These are phyloP conservation scores for Pythium brachiatum DNA, from an alignment of 352 stramenopile genomes.

Conservation along the genomic window DNA sequence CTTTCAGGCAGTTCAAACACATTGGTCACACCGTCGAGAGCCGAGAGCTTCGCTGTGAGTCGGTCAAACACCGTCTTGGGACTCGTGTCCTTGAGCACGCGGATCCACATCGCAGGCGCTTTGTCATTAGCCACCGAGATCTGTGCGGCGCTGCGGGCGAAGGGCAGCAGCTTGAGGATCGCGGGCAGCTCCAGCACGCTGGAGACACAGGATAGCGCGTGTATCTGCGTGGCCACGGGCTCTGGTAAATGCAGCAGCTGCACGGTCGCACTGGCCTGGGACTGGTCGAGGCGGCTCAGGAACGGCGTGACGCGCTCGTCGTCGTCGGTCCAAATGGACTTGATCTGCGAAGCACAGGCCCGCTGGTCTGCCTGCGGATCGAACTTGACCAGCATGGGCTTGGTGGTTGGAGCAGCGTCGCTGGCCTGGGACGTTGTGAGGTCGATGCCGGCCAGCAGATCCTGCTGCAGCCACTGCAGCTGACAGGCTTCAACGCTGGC, in stretches of 20 bases:
- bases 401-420: background rate
- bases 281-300: slow-evolving; percentile 45
- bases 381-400: slow-evolving; percentile 58
- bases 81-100: slow-evolving; percentile 42
- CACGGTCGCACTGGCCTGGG: slow-evolving; percentile 24
- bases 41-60: slow-evolving; percentile 37
- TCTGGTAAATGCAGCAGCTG: slow-evolving; percentile 54
- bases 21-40: slow-evolving; percentile 57
- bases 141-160: slow-evolving; percentile 33
- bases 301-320: slow-evolving; percentile 51
- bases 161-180: slow-evolving; percentile 74
- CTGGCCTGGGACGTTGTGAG: background rate
- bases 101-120: slow-evolving; percentile 59
- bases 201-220: slow-evolving; percentile 6
- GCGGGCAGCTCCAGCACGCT: slow-evolving; percentile 18
- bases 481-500: slow-evolving; percentile 60
- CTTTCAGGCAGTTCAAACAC: slow-evolving; percentile 41
- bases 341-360: slow-evolving; percentile 40
- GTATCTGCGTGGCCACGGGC: slow-evolving; percentile 25
- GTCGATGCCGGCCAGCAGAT: slow-evolving; percentile 42
- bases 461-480: slow-evolving; percentile 60
- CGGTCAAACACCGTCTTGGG: slow-evolving; percentile 27
- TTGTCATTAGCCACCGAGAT: slow-evolving; percentile 24
- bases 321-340: slow-evolving; percentile 30
- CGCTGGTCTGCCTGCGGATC: slow-evolving; percentile 35